phyloP scores from a whole-genome alignment of 352 stramenopile species.

The Globisporangium cystogenes region DNA sequence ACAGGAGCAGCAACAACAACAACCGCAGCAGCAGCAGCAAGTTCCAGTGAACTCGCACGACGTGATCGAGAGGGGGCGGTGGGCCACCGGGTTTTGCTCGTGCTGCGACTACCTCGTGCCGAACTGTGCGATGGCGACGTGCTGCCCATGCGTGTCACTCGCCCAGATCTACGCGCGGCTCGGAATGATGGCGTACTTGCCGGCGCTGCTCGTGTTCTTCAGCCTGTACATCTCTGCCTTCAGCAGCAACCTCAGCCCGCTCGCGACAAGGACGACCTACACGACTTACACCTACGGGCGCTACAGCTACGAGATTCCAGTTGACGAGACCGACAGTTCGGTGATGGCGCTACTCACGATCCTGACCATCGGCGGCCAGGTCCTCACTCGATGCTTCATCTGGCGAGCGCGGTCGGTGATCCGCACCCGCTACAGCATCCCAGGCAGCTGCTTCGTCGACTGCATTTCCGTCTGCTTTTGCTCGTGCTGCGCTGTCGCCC shows the following conservation, averaged over 20 bases:
- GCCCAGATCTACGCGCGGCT: slow-evolving; percentile 22
- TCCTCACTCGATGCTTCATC: neutral
- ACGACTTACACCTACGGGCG: too few species aligned
- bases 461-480: slow-evolving; percentile 12
- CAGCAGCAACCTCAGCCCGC: neutral
- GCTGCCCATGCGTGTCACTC: slow-evolving; percentile 23
- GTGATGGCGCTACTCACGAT: too few species aligned
- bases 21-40: neutral
- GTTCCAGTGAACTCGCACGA: slow-evolving; percentile 4
- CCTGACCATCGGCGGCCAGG: too few species aligned
- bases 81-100: slow-evolving; percentile 17
- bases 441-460: slow-evolving; percentile 10
- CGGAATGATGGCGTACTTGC: slow-evolving; percentile 8
- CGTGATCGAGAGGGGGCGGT: slow-evolving; percentile 11
- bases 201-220: slow-evolving; percentile 8
- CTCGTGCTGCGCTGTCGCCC: slow-evolving; percentile 19
- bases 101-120: slow-evolving; percentile 21
- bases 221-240: slow-evolving; percentile 1
- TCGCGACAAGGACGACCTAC: too few species aligned
- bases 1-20: too few species aligned
- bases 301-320: too few species aligned
- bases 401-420: slow-evolving; percentile 2
- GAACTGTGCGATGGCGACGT: slow-evolving; percentile 20
- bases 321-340: too few species aligned
- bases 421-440: slow-evolving; percentile 11